Evolutionary conservation across 345 rosid genomes (phyloP), one percentile per base, ranked within the genome.

Genomic region (Bruguiera parviflora): DNA sequence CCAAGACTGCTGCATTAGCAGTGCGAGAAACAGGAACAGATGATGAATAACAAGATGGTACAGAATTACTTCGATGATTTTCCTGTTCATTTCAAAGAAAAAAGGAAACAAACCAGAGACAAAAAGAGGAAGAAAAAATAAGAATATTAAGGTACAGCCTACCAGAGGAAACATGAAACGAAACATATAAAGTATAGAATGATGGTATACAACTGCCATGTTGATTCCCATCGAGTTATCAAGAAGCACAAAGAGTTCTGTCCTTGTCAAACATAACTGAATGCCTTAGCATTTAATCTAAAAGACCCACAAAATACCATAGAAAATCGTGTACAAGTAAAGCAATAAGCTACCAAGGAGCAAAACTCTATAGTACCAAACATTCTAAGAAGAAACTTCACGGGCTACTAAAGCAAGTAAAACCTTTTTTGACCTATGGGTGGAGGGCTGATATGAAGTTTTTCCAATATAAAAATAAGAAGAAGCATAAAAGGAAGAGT

Each of bases 1-100:
- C 81, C 18, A 64, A 58, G 37, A 53, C 75, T 11, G 74, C 60
- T 65, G 72, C 73, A 79, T 73, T 83, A 74, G 79, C 61, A 51
- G 78, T 20, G 52, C 8, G 58, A 66, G 84, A 59, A 65, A 73
- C 67, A 37, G 79, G 78, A 57, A 64, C 55, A 59, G 87, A 75
- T 65, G 73, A 76, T 1, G 77, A 72, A 65, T 63, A 71, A 67
- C 78, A 78, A 49, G 76, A 71, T 43, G 80, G 62, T 28, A 80
- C 77, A 69, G 68, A 66, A 76, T 66, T 73, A 49, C 20, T 75
- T 35, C 16, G 47, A n/a, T 46, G 69, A 56, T 61, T 71, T 65
- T 61, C 79, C 75, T 70, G 67, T 33, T 33, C 8, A n/a, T 58
- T 9, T 24, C 46, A 39, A 71, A 21, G 24, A 22, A 21, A 52